These are phyloP conservation scores for Aspergillus neotritici DNA, from an alignment of 2,329 filamentous ascomycete species.

Conservation along the genomic window DNA sequence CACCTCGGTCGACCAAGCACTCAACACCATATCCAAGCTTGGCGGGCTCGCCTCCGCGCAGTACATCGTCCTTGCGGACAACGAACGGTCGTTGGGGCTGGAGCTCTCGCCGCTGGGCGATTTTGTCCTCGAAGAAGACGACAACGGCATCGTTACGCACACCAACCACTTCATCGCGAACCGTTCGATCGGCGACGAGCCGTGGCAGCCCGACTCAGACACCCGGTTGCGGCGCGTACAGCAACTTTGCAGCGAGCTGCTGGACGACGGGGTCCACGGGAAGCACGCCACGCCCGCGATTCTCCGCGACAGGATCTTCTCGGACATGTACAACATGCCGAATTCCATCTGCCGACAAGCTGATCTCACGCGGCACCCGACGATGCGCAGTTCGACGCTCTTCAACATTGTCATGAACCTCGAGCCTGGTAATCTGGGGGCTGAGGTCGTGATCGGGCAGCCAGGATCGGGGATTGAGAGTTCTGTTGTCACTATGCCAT, in stretches of 20 bases:
- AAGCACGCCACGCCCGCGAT: slow-evolving; percentile 19
- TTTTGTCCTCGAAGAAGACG: slow-evolving; percentile 31
- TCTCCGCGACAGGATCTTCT: slow-evolving; percentile 31
- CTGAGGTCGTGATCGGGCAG: slow-evolving; percentile 32
- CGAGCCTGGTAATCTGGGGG: slow-evolving; percentile 16
- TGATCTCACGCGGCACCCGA: slow-evolving; percentile 22
- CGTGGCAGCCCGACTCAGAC: slow-evolving; percentile 29
- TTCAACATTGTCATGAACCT: slow-evolving; percentile 37
- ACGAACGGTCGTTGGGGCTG: slow-evolving; percentile 21
- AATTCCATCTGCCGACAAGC: slow-evolving; percentile 34
- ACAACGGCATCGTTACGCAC: slow-evolving; percentile 34
- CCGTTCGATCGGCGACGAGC: slow-evolving; percentile 26
- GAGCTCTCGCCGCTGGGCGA: slow-evolving; percentile 28
- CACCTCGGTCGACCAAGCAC: slow-evolving; percentile 40
- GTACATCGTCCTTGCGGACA: slow-evolving; percentile 53
- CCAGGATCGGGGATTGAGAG: slow-evolving; percentile 25
- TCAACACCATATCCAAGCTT: slow-evolving; percentile 35
- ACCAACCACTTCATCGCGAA: slow-evolving; percentile 43
- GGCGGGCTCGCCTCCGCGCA: slow-evolving; percentile 52
- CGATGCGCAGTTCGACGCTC: slow-evolving; percentile 28
- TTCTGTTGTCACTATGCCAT: slow-evolving; percentile 24
- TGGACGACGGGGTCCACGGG: slow-evolving; percentile 14
- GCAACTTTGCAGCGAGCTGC: slow-evolving; percentile 22
- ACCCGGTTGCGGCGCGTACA: slow-evolving; percentile 25
- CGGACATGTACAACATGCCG: slow-evolving; percentile 32